Evolutionary conservation across 371 early-diverging fungal species (phyloP).

Genomic region (Mortierella sp.): DNA sequence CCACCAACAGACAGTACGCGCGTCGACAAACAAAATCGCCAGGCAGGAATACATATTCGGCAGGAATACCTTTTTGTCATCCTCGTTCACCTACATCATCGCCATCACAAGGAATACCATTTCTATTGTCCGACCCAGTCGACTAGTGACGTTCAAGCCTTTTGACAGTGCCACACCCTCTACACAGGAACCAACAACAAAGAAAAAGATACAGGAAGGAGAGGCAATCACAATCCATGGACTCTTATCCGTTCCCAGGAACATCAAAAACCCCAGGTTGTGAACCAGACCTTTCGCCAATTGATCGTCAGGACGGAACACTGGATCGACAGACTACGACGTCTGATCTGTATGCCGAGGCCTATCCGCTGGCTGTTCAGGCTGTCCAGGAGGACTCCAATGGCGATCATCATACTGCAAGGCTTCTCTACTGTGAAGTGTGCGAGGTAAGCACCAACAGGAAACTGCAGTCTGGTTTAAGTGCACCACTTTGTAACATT

Average conservation of each 20-base stretch:
- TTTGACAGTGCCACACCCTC: not conserved
- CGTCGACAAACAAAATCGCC: no score
- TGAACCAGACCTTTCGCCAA: constrained; percentile 32
- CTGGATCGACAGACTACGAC: not conserved
- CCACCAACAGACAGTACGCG: no score
- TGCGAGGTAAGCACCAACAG: constrained; percentile 59
- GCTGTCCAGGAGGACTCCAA: constrained; percentile 66
- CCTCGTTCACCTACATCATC: no score
- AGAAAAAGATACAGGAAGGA: not conserved
- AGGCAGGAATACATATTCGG: no score
- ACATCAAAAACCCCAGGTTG: constrained; percentile 24
- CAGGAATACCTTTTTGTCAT: no score
- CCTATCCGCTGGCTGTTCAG: constrained; percentile 62
- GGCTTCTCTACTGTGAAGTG: constrained; percentile 61
- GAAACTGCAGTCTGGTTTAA: no score
- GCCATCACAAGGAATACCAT: no score
- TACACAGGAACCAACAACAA: not conserved
- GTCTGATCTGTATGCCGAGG: constrained; percentile 60
- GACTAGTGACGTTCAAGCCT: no score
- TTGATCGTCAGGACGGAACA: constrained; percentile 15
- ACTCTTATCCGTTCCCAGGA: constrained; percentile 32
- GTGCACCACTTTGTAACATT: no score
- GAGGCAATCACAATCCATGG: constrained; percentile 12
- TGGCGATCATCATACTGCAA: constrained; percentile 63
- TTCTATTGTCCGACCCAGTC: no score